phyloP scores from a whole-genome alignment of 176 grass and related monocot genomes.

The Echinochloa phyllopogon region DNA sequence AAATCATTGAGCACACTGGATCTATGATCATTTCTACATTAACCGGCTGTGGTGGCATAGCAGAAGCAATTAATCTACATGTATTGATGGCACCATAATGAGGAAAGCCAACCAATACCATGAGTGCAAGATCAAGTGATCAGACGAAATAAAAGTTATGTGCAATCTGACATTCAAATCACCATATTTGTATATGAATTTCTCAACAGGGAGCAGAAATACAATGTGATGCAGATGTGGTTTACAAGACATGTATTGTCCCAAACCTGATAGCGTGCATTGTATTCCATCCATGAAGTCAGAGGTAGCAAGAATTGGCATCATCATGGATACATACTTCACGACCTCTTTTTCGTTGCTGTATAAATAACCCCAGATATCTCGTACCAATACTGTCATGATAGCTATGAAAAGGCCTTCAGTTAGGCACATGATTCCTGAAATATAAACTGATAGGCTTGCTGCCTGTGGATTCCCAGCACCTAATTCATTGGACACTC shows the following conservation, averaged over 20 bases:
- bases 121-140: background rate
- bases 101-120: background rate
- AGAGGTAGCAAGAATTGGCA: constrained; percentile 85
- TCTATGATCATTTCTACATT: background rate
- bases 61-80: background rate
- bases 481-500: constrained; percentile 95
- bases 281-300: constrained; percentile 96
- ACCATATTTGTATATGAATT: background rate
- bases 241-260: background rate
- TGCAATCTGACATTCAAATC: constrained; percentile 19
- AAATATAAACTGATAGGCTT: constrained; percentile 60
- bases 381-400: constrained; percentile 59
- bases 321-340: constrained; percentile 79
- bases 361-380: constrained; percentile 85
- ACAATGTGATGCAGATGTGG: background rate
- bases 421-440: constrained; percentile 65
- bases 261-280: constrained; percentile 88
- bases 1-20: background rate
- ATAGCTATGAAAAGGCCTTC: constrained; percentile 69
- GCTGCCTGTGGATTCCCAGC: constrained; percentile 64
- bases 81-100: background rate
- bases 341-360: constrained; percentile 72
- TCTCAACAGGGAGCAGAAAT: background rate
- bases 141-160: background rate
- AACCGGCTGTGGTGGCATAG: background rate